Evolutionary conservation across 148 eudicot genomes (phyloP).

Genomic region (Rhododendron simsii): DNA sequence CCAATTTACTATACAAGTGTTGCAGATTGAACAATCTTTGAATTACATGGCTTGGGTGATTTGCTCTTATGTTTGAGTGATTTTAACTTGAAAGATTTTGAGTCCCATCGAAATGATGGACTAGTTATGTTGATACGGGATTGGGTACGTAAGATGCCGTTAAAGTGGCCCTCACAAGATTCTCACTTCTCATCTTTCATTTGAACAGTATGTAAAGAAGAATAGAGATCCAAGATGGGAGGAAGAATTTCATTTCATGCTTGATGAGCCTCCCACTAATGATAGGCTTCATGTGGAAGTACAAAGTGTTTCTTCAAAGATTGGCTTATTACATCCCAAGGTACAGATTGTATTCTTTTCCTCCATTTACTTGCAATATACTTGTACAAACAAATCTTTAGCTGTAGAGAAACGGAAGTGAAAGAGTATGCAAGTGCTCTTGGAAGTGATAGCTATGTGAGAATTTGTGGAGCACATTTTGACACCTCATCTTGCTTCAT

Average conservation of each 20-base stretch:
- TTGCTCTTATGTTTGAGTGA: neutral
- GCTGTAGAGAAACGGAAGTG: neutral
- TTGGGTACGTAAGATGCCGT: neutral
- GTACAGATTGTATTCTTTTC: constrained; percentile 12
- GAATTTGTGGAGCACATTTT: neutral
- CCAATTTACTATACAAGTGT: neutral
- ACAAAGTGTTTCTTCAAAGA: constrained; percentile 34
- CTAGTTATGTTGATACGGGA: neutral
- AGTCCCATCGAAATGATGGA: neutral
- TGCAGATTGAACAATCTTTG: neutral
- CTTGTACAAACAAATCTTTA: neutral
- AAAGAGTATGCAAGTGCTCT: neutral
- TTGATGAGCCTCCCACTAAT: constrained; percentile 47
- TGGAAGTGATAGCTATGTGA: neutral
- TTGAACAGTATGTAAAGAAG: constrained; percentile 38
- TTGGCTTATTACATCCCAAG: constrained; percentile 40
- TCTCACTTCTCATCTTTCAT: constrained; percentile 3
- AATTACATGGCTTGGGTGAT: neutral
- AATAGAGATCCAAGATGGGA: constrained; percentile 55
- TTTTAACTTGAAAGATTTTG: neutral
- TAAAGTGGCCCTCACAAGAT: neutral
- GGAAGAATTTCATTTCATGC: constrained; percentile 47
- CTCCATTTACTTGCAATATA: neutral
- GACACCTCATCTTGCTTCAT: neutral
- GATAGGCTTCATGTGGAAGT: constrained; percentile 48